Evolutionary conservation across 495 filamentous ascomycete species (phyloP), one percentile per base, ranked within the genome.

Genomic region (Rhypophila decipiens): DNA sequence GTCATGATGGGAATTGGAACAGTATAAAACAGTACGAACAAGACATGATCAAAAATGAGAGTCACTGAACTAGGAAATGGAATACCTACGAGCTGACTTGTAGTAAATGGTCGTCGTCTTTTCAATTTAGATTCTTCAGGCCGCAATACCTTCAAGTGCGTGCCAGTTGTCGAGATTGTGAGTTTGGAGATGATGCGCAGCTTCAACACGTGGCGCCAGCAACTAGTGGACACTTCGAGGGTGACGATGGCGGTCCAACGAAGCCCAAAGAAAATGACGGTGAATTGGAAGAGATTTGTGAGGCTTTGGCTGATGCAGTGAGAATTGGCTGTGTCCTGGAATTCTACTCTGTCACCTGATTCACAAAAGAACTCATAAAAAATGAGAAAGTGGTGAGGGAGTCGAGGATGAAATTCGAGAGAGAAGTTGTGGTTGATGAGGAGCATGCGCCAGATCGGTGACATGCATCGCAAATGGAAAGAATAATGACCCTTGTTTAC

Each of bases 401-500:
- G n/a, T n/a, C n/a, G n/a, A n/a, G n/a, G n/a, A n/a, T n/a, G n/a
- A n/a, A n/a, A n/a, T n/a, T n/a, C n/a, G n/a, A 42, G 18, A 15
- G 36, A 31, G 23, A 49, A 39, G 46, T n/a, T n/a, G n/a, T n/a
- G n/a, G n/a, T n/a, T n/a, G n/a, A n/a, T n/a, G n/a, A 36, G 49
- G 42, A 49, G 41, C 31, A 38, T 35, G 46, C 38, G 15, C n/a
- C n/a, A 22, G 9, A 22, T 13, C 22, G 29, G 29, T 35, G 29
- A 27, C 24, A 40, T 42, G 44, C 51, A 58, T 57, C 50, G 52
- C 54, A 50, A 54, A 31, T 31, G 27, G 27, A 31, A 13, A 31
- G 27, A 53, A 60, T 47, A 58, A 63, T 50, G 58, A 19, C 27
- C n/a, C 47, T 64, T 61, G 60, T 64, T 50, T 46, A 24, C 5